Evolutionary conservation across 1,284 basidiomycete genomes (phyloP), one percentile per base, ranked within the genome.

Genomic region (Puccinia sorghi): DNA sequence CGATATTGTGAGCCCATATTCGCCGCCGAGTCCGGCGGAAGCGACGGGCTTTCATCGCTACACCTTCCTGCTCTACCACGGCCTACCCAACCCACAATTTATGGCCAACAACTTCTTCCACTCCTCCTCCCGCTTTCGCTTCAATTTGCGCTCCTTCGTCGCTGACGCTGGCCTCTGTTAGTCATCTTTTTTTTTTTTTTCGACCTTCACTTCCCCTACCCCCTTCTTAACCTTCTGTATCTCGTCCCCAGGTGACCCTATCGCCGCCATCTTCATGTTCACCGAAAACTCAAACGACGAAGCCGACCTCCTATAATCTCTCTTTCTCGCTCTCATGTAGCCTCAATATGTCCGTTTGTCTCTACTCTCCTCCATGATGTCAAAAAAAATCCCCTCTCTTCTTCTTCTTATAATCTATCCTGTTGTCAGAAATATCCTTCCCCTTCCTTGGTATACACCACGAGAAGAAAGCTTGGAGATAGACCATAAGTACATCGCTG

Each of bases 211-310:
- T 17, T n/a, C 22, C 17, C 43, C 22, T 25, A 41, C 20, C 11
- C 54, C 57, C 32, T 39, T 43, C 11, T 20, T 56, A 46, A 3
- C 43, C 27, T 64, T 27, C 61, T 64, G 2, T 59, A 15, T 15
- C 12, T 11, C 9, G 7, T 15, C 20, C 57, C 12, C 54, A 72
- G 70, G 50, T 57, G 70, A 57, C 37, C 70, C 70, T 7, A 72
- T 72, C 15, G 46, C 70, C 9, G 70, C 52, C 20, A 72, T 54
- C 13, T 72, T 56, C n/a, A 72, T 72, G 70, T 59, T 72, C n/a
- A 72, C 70, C 6, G 70, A 72, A 72, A 72, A 72, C n/a, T 50
- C 50, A 7, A 59, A 72, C 43, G 70, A 72, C 32, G 70, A 72
- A 72, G 46, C 50, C 9, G 56, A 71, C 32, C 32, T 32, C 32